A percentile compares a stretch with the other conserved stretches of the same genome.
These are phyloP conservation scores for Juglanconis oblonga DNA, from an alignment of 2,329 filamentous ascomycete genomes.

Conservation along the genomic window DNA sequence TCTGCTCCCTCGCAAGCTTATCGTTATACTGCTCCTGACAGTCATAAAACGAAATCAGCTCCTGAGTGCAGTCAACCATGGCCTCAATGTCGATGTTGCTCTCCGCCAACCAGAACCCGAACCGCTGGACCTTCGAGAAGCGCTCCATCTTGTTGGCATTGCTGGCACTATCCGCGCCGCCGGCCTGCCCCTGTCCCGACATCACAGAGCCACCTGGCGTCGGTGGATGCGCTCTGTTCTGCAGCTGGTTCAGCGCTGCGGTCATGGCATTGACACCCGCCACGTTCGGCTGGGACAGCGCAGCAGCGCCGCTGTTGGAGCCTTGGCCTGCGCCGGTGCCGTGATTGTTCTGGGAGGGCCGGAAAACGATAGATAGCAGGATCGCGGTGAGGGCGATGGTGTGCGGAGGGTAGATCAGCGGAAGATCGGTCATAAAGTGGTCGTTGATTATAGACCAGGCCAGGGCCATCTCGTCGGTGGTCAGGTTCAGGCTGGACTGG, in stretches of 20 bases:
- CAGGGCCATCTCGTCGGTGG: conserved; percentile 73
- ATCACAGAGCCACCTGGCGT: conserved; percentile 17
- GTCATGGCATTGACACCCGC: conserved; percentile 49
- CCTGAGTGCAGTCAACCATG: conserved; percentile 86
- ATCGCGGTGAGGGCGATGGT: conserved; percentile 84
- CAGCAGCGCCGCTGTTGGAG: conserved; percentile 16
- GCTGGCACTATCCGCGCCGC: conserved; percentile 9
- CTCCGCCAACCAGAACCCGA: conserved; percentile 78
- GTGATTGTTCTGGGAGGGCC: conserved; percentile 50
- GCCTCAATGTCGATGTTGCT: conserved; percentile 81
- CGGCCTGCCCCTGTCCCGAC: conserved; percentile 20
- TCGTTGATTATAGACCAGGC: conserved; percentile 88
- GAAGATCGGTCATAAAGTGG: conserved; percentile 88
- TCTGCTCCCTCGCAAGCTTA: conserved; percentile 55
- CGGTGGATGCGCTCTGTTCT: conserved; percentile 26
- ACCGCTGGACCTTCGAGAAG: conserved; percentile 63
- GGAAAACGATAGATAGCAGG: conserved; percentile 77
- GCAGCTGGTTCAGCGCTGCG: conserved; percentile 46
- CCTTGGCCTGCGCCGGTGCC: conserved; percentile 11
- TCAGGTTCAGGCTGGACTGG: conserved; percentile 65
- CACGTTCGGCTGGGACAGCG: conserved; percentile 19
- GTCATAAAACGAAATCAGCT: conserved; percentile 87
- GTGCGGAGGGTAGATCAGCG: conserved; percentile 81
- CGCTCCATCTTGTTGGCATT: conserved; percentile 40
- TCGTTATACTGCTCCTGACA: conserved; percentile 60